Evolutionary conservation across 2,329 filamentous ascomycete genomes (phyloP), one percentile per base, ranked within the genome.

Genomic region (Paraconiothyrium brasiliense): DNA sequence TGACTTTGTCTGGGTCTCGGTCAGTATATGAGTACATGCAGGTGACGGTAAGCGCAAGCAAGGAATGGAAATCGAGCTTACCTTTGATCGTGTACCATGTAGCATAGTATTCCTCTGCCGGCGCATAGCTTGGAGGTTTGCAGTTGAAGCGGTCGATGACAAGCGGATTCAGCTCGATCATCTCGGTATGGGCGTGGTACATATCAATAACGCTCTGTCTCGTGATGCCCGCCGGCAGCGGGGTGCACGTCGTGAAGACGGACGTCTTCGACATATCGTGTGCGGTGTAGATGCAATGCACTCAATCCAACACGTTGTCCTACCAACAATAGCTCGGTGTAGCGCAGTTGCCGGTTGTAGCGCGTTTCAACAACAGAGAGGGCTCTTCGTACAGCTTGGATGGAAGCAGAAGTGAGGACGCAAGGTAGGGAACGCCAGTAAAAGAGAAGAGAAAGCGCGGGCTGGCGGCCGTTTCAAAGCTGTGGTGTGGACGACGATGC

Each of bases 161-260:
- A 51, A 96, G 84, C 1, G 93, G 93, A 77, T 96, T 97, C 60
- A 97, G 83, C 74, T 94, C 90, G 72, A 97, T 96, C 90, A 97
- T 96, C 69, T 89, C 89, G 54, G 85, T 77, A 79, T 96, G 92
- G 77, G 90, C 85, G 77, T 93, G 92, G 35, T 97, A 87, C 67
- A 92, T 92, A 57, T 87, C 84, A 65, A 96, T 76, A 46, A 92
- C 92, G n/a, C 87, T 85, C 67, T 90, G 84, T 58, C 92, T 87
- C 51, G 87, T 84, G 67, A 95, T 86, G 68, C 84, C 83, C 2
- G 86, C 69, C 9, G 93, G 93, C 35, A 97, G 84, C 20, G 92
- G 90, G 32, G 92, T 95, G 69, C 94, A 88, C 49, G 87, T 91
- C 43, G 92, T 95, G 81, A 94, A 93, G 35, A 88, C 83, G 16